phyloP scores from a whole-genome alignment of 2,329 filamentous ascomycete species.

The Kalaharituber pfeilii region DNA sequence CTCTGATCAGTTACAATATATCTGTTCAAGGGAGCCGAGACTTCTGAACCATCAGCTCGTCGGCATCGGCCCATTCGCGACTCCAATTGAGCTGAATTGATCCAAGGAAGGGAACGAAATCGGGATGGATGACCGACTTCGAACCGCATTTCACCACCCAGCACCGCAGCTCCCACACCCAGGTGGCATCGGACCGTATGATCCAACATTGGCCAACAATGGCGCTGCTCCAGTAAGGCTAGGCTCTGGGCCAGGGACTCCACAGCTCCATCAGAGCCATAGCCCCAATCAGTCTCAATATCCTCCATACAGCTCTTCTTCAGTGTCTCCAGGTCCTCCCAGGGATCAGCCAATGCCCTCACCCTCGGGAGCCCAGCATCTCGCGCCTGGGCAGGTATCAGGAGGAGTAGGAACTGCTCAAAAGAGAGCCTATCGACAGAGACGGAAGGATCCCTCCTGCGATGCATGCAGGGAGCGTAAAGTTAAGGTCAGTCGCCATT shows the following conservation, averaged over 20 bases:
- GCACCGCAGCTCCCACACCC: neutral
- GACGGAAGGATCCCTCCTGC: slow-evolving; percentile 91
- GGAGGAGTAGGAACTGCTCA: slow-evolving; percentile 7
- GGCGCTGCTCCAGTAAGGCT: neutral
- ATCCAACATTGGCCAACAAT: neutral
- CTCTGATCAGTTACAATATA: no score
- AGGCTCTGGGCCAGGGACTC: neutral
- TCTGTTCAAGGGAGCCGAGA: no score
- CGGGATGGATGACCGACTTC: neutral
- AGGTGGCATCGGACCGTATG: neutral
- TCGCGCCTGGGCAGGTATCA: slow-evolving; percentile 5
- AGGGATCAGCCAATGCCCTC: slow-evolving; percentile 15
- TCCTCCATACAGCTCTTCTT: slow-evolving; percentile 13
- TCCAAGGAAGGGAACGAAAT: no score
- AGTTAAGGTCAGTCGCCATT: slow-evolving; percentile 35
- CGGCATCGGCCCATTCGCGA: no score
- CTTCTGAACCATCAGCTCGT: no score
- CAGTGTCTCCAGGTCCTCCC: slow-evolving; percentile 15
- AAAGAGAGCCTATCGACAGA: slow-evolving; percentile 84
- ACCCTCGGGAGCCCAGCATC: slow-evolving; percentile 17
- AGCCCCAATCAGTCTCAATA: slow-evolving; percentile 10
- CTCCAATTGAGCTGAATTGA: no score
- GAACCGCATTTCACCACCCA: neutral
- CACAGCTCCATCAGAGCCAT: neutral
- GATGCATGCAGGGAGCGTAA: slow-evolving; percentile 84